Conservation (phyloP, 106 monocot genomes). For the Platanthera zijinensis region DNA sequence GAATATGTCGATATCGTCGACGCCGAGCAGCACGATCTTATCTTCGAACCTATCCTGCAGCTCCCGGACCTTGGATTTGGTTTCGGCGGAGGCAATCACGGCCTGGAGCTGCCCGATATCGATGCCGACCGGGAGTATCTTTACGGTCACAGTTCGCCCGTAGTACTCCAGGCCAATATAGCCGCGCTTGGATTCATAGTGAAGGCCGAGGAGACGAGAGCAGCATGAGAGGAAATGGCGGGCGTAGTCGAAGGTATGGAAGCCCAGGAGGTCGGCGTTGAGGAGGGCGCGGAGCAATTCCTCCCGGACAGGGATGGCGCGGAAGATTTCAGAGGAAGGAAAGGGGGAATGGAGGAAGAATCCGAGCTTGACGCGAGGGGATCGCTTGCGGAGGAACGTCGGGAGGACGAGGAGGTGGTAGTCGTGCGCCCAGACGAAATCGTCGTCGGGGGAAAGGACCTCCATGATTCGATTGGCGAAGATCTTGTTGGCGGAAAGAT, state of each 20-base stretch:
- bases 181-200: slow-evolving; percentile 37
- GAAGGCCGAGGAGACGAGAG: slow-evolving; percentile 36
- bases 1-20: slow-evolving; percentile 52
- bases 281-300: slow-evolving; percentile 42
- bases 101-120: slow-evolving; percentile 31
- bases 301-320: slow-evolving; percentile 32
- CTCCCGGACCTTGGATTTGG: slow-evolving; percentile 13
- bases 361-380: slow-evolving; percentile 33
- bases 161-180: slow-evolving; percentile 40
- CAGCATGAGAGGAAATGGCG: slow-evolving; percentile 53
- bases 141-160: slow-evolving; percentile 39
- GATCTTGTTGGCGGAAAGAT: slow-evolving; percentile 44
- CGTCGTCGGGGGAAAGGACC: slow-evolving; percentile 40
- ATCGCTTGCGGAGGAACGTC: slow-evolving; percentile 36
- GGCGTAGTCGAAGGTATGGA: slow-evolving; percentile 60
- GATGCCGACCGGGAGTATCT: slow-evolving; percentile 40
- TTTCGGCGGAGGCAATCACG: slow-evolving; percentile 14
- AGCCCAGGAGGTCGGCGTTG: slow-evolving; percentile 44
- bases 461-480: slow-evolving; percentile 44
- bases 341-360: slow-evolving; percentile 64
- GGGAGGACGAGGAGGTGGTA: slow-evolving; percentile 57
- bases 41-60: slow-evolving; percentile 15
- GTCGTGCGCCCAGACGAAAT: slow-evolving; percentile 51
- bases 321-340: slow-evolving; percentile 45
- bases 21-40: slow-evolving; percentile 24